Percentiles rank a stretch among this genome's conserved stretches.
Conservation (phyloP, 768 basidiomycete species). For the Tricholoma sp. region DNA sequence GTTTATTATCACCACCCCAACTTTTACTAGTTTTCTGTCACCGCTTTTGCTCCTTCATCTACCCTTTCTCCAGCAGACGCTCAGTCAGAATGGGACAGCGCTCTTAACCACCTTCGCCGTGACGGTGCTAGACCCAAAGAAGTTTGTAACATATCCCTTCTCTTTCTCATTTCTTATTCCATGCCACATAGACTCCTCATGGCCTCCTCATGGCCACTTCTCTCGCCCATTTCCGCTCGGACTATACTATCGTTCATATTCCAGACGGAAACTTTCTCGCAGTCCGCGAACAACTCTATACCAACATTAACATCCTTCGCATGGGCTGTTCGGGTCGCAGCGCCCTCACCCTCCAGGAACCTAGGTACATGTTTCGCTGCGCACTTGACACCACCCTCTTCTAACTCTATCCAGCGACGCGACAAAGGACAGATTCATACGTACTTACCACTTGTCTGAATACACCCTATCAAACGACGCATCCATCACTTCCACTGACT, state of each 20-base stretch:
- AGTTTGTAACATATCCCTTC: constrained; percentile 25
- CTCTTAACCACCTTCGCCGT: constrained; percentile 54
- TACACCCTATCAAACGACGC: constrained; percentile 18
- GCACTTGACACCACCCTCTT: background rate
- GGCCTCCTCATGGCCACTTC: constrained; percentile 79
- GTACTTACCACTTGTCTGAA: constrained; percentile 59
- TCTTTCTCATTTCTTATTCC: background rate
- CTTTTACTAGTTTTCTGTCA: constrained; percentile 48
- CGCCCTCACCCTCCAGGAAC: constrained; percentile 73
- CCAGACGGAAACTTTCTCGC: constrained; percentile 64
- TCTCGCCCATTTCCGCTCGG: constrained; percentile 81
- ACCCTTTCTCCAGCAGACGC: constrained; percentile 39
- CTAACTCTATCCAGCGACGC: constrained; percentile 46
- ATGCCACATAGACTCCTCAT: constrained; percentile 47
- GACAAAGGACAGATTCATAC: constrained; percentile 75
- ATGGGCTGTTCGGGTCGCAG: constrained; percentile 78
- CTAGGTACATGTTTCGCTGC: constrained; percentile 41
- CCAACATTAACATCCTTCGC: constrained; percentile 79
- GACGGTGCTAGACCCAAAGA: constrained; percentile 73
- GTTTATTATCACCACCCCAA: constrained; percentile 2
- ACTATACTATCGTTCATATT: constrained; percentile 79
- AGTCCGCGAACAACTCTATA: constrained; percentile 62
- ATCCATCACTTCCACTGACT: constrained; percentile 19
- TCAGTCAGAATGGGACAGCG: constrained; percentile 53
- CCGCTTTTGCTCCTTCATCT: constrained; percentile 44